Base-by-base conservation (phyloP, 2,329 filamentous ascomycete species). In the Alternaria sp. region DNA sequence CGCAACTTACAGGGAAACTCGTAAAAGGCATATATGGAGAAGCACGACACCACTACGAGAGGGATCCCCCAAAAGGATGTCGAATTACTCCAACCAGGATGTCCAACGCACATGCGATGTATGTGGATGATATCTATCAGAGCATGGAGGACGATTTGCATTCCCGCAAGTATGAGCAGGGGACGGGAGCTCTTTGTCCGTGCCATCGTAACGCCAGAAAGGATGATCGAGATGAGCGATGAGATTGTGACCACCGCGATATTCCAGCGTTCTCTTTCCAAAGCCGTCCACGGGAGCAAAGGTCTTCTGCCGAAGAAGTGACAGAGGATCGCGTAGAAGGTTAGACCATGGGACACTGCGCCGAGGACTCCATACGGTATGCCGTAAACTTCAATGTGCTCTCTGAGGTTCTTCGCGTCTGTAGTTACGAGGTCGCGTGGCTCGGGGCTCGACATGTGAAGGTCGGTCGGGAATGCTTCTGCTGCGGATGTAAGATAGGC, bases 301-400 rank as follows among this genome's bases (percentile, higher is more conserved):
- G 59, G 59, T 3, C 46, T 36, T 25, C 32, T n/a, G 15, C 59
- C 53, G 23, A 51, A 52, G 32, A 57, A 43, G 45, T 61, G 59
- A 15, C 59, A 61, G 10, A 57, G 28, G 9, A 61, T 61, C 19
- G 51, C 59, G n/a, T 61, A 57, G 32, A 61, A 61, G n/a, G 59
- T 61, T 2, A 61, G 25, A 30, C 12, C 21, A 43, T 61, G 59
- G 17, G 53, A 61, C 26, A 57, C 23, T 23, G 49, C 52, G 17
- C 59, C 59, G 25, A 61, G 53, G 12, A 57, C 53, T 6, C 59
- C 59, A 15, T 59, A 62, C n/a, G 60, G 55, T 40, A 59, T 56
- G 11, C 45, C 60, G 49, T 62, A 59, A 10, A 53, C 44, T 40
- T 61, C 52, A 9, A 61, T 61, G 45, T 59, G 61, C 15, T 45